phyloP scores from a whole-genome alignment of 1,284 basidiomycete species.

The Trichosporon asahii region DNA sequence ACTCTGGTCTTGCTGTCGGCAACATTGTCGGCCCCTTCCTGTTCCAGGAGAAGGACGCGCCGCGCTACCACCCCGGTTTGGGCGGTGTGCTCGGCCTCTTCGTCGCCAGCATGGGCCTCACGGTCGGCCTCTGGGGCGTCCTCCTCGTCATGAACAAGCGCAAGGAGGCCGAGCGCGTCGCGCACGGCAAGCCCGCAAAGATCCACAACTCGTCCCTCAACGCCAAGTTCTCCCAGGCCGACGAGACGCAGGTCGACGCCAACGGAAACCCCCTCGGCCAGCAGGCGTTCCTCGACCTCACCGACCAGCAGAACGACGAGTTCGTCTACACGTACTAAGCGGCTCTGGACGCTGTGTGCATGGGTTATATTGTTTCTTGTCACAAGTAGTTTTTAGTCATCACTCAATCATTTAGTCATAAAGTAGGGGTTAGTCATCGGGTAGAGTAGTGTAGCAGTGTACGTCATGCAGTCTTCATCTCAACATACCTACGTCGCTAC shows the following conservation, averaged over 20 bases:
- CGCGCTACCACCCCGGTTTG: constrained; percentile 34
- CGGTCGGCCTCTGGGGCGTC: constrained; percentile 13
- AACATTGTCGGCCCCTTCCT: constrained; percentile 37
- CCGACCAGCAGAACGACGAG: constrained; percentile 34
- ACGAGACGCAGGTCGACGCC: constrained; percentile 22
- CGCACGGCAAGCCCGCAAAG: constrained; percentile 45
- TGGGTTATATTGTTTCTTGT: neutral
- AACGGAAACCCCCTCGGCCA: constrained; percentile 26
- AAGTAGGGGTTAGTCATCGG: neutral
- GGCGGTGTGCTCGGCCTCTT: constrained; percentile 37
- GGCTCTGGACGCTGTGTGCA: neutral
- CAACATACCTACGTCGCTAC: too few species aligned
- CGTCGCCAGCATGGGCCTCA: constrained; percentile 24
- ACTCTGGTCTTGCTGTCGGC: constrained; percentile 31
- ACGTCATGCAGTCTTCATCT: neutral
- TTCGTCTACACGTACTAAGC: constrained; percentile 35
- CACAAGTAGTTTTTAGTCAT: neutral
- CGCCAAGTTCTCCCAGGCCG: constrained; percentile 16
- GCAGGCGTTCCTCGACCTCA: constrained; percentile 38
- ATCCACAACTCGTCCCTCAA: constrained; percentile 41
- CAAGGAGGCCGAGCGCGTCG: constrained; percentile 40
- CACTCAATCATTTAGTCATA: neutral
- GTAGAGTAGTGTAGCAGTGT: neutral
- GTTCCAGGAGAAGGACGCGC: constrained; percentile 29
- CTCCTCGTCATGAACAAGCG: constrained; percentile 38